Evolutionary conservation across 2,329 filamentous ascomycete species (phyloP), one percentile per base, ranked within the genome.

Genomic region (Paracoccidioides brasiliensis): DNA sequence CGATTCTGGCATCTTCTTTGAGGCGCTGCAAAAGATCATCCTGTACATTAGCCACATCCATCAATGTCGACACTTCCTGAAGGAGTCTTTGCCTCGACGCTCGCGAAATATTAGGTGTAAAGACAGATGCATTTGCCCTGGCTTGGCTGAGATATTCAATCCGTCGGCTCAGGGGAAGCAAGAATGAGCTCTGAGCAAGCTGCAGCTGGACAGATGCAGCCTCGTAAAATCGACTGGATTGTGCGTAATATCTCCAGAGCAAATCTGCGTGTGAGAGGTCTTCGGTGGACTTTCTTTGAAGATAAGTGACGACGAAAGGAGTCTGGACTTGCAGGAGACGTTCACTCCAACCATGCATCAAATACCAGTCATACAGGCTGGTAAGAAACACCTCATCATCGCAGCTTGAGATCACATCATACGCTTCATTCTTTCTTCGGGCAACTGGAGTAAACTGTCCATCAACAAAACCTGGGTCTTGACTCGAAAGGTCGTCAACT

Each of bases 281-380:
- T 5, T 83, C 82, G 4, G 76, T 74, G 0, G 89, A 87, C 57
- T 89, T 84, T 54, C 86, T 83, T 64, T 88, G 78, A 2, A 98
- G 80, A 68, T 95, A 98, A 2, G 84, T 86, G 44, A 94, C 80
- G 32, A 97, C 89, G 64, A 90, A 90, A 0, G 85, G 81, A 4
- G 90, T 95, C 56, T 90, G 81, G 53, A 93, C 89, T 40, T 85
- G 83, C 38, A 98, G 80, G 33, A 98, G 80, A 12, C 90, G 85
- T 60, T 96, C 89, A 8, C 82, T 86, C 83, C 88, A 90, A 15
- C 86, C 85, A 67, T 90, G 84, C 54, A 80, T 73, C 61, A 97
- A 83, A 70, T 98, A 98, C 91, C 93, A 98, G 65, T 96, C 90
- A 68, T 96, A 98, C n/a, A 98, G 78, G 64, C 88, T 89, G 58